Evolutionary conservation across 2,329 filamentous ascomycete genomes (phyloP), one percentile per base, ranked within the genome.

Genomic region (Bisporella sp.): DNA sequence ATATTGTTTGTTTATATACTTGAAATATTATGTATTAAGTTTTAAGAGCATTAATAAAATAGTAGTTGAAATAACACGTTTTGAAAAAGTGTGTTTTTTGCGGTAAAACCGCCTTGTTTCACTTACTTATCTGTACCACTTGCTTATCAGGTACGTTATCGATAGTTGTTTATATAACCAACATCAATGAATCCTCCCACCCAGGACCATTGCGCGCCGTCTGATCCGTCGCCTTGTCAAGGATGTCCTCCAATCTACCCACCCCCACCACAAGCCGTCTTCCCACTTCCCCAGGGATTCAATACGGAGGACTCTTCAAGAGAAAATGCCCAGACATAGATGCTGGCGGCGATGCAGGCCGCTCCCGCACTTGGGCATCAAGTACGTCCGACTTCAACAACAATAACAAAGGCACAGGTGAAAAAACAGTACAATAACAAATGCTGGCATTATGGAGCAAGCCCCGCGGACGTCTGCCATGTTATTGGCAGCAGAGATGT

Each of bases 361-460:
- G 43, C 41, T 35, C 54, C 4, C 49, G 46, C 33, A 49, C 54
- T 54, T 33, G 51, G 40, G 54, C 28, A 53, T 57, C 50, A 51
- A 56, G 47, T 49, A 58, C 41, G 31, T 58, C 54, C 37, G 48
- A 56, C 51, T 58, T 58, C 35, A 58, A 54, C 48, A 56, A 51
- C 33, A 54, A 54, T 30, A 51, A n/a, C 43, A 7, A 50, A 47
- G 51, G 48, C 51, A 31, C 44, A 52, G 49, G 49, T 57, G 37
- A 54, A 49, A 13, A 49, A 51, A 50, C 49, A 55, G 46, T 53
- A 57, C 40, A 53, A 53, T 48, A 57, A 53, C 39, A 51, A 50
- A 52, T 54, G 54, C 54, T 57, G 49, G 54, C 37, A 55, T 57
- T 58, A 47, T 53, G 29, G 33, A 51, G 52, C 54, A 35, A 58